These are phyloP conservation scores for Coemansia reversa DNA, from an alignment of 192 early-diverging fungal species.

Conservation along the genomic window DNA sequence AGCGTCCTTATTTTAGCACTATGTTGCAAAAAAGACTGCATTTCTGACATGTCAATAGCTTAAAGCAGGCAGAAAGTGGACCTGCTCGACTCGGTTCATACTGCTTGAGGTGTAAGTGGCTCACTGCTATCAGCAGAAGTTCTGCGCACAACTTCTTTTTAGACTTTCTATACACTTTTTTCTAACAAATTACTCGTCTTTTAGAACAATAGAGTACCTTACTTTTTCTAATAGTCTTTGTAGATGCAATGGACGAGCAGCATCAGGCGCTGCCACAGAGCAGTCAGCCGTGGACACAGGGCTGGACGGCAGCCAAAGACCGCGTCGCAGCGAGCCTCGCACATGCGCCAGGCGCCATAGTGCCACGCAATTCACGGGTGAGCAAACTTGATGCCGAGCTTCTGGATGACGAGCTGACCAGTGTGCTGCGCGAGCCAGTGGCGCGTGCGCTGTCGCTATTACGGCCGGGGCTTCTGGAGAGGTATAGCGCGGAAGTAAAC, in stretches of 20 bases:
- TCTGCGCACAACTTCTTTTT: not conserved
- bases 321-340: constrained; percentile 58
- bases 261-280: constrained; percentile 18
- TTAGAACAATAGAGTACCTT: not conserved
- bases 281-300: constrained; percentile 36
- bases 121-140: no score
- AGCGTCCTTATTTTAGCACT: no score
- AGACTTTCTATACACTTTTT: not conserved
- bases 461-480: constrained; percentile 57
- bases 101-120: not conserved
- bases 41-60: no score
- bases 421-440: constrained; percentile 76
- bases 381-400: constrained; percentile 83
- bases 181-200: not conserved
- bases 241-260: constrained; percentile 1
- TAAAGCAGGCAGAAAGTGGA: not conserved
- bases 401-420: constrained; percentile 74
- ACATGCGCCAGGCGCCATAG: constrained; percentile 68
- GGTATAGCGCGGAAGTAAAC: constrained; percentile 70
- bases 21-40: no score
- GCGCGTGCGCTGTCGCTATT: constrained; percentile 64
- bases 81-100: not conserved
- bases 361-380: constrained; percentile 59
- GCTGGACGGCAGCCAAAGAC: constrained; percentile 39
- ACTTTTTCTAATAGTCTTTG: not conserved